Evolutionary conservation across 2,329 filamentous ascomycete genomes (phyloP).

Genomic region (Fusarium odoratissimum): DNA sequence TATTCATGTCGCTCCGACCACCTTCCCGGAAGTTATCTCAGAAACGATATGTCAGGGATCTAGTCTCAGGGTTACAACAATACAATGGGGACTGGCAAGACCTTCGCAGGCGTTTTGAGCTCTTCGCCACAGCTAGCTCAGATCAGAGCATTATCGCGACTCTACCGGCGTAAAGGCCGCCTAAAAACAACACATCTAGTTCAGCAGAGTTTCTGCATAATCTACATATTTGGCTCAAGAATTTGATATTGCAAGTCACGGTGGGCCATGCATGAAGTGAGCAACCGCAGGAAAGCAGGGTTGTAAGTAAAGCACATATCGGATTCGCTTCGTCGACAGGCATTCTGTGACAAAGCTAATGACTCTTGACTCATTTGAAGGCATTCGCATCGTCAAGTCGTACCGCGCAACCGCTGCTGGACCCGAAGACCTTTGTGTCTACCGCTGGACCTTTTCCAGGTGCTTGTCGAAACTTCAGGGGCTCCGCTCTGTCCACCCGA

Average conservation of each 20-base stretch:
- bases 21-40: no score
- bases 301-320: neutral
- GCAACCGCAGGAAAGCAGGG: fast-evolving
- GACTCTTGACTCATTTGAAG: no score
- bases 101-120: no score
- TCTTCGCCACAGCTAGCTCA: neutral
- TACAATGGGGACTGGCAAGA: no score
- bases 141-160: fast-evolving
- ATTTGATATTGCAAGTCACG: no score
- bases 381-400: neutral
- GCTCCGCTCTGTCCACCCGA: fast-evolving
- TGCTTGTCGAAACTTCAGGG: neutral
- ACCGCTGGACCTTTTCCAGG: neutral
- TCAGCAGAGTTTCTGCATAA: fast-evolving
- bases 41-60: no score
- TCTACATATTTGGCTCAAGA: fast-evolving
- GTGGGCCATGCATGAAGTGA: neutral
- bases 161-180: fast-evolving
- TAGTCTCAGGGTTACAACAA: no score
- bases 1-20: no score
- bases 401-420: no score
- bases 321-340: fast-evolving
- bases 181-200: fast-evolving
- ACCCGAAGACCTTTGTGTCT: fast-evolving
- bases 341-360: fast-evolving